Evolutionary conservation across 139 green algal genomes (phyloP), one percentile per base, ranked within the genome.

Genomic region (Chlorella sp.): DNA sequence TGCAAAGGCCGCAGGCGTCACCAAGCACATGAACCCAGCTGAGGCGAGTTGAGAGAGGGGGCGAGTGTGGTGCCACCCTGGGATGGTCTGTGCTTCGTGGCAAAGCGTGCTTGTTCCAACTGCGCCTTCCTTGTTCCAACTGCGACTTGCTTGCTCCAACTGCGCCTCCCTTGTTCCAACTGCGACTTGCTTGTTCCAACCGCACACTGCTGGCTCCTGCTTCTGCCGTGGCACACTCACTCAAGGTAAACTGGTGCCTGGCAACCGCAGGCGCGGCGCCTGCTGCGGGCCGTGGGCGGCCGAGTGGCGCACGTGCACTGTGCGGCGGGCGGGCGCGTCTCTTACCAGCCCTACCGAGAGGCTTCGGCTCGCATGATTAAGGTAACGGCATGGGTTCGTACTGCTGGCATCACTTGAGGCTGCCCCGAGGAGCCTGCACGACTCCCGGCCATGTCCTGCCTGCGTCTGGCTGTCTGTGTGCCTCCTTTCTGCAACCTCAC

Each of bases 11-110:
- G 87, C 89, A 2, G 92, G 92, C 16, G 90, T 95, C 17, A 81
- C 34, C 14, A 94, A 95, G 87, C 91, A 95, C 86, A 93, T 93
- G 88, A 11, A 34, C 0, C 91, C 91, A 0, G 75, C 68, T 6
- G 84, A 93, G 90, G 91, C 92, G 60, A 34, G 73, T 3, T 30
- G 64, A 30, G 36, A 34, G 67, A 6, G 36, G 13, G 30, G 40
- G 70, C 24, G 38, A 11, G 11, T 54, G 46, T n/a, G n/a, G n/a
- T n/a, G n/a, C n/a, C n/a, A n/a, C n/a, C n/a, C n/a, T n/a, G 22
- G 30, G 44, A 78, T 32, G 14, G 24, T 26, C 54, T 44, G 26
- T 40, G 3, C 73, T 80, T 48, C 28, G 64, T 2, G 20, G 64
- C 64, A 70, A 28, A 28, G 30, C 64, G 16, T 70, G 64, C 28